phyloP scores from a whole-genome alignment of 2,329 filamentous ascomycete species.

The Blastomyces percursus region DNA sequence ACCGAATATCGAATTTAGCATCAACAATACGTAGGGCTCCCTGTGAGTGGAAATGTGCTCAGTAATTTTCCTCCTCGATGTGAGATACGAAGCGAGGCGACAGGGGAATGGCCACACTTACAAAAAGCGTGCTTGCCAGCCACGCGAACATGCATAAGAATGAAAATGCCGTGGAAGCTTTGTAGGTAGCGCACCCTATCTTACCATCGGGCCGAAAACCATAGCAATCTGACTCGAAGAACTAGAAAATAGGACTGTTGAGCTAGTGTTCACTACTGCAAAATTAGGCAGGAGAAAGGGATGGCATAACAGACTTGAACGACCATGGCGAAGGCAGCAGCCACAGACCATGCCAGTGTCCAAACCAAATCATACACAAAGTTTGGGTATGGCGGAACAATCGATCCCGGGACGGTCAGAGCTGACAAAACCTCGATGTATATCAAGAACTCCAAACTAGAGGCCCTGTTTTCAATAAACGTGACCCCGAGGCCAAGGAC shows the following conservation, averaged over 20 bases:
- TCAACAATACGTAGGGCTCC: background rate
- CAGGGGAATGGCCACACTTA: background rate
- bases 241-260: background rate
- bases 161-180: constrained; percentile 1
- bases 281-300: background rate
- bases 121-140: constrained; percentile 5
- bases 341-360: constrained; percentile 3
- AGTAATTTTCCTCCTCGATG: background rate
- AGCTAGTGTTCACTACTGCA: background rate
- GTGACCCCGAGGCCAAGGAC: constrained; percentile 1
- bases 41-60: background rate
- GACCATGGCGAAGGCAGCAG: background rate
- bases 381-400: constrained; percentile 5
- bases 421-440: constrained; percentile 4
- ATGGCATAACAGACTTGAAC: background rate
- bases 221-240: constrained; percentile 7
- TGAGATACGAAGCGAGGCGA: background rate
- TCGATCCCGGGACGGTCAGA: background rate
- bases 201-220: constrained; percentile 1
- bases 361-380: constrained; percentile 5
- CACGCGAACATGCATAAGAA: constrained; percentile 3
- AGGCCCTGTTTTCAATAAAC: constrained; percentile 5
- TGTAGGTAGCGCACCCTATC: constrained; percentile 1
- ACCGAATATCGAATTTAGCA: background rate
- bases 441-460: constrained; percentile 2